These are phyloP conservation scores for Chytridium lagenaria DNA, from an alignment of 371 early-diverging fungal genomes.

Conservation along the genomic window DNA sequence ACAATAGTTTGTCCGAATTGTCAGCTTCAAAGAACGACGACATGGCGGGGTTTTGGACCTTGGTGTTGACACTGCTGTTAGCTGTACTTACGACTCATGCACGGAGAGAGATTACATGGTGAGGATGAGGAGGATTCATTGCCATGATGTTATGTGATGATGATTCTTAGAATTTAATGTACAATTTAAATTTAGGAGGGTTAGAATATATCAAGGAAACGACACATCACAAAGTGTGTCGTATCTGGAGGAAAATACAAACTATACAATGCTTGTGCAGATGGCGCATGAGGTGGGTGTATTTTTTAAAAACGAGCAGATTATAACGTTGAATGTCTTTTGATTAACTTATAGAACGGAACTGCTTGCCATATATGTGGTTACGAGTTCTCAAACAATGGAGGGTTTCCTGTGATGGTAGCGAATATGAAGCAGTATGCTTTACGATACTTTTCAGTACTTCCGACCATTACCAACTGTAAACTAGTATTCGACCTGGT, in stretches of 20 bases:
- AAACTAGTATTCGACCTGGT: background rate
- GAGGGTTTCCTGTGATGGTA: conserved; percentile 2
- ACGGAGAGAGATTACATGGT: background rate
- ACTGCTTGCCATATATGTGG: background rate
- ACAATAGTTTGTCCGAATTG: too few relatives aligned
- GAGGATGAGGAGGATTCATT: too few relatives aligned
- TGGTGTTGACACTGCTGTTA: too few relatives aligned
- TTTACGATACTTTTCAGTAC: background rate
- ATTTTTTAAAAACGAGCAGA: background rate
- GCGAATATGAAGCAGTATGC: background rate
- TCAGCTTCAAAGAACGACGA: too few relatives aligned
- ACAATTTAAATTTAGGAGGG: too few relatives aligned
- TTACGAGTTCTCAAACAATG: conserved; percentile 5
- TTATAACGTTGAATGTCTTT: background rate
- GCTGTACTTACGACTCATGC: too few relatives aligned
- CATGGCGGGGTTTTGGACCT: too few relatives aligned
- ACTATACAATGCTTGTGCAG: background rate
- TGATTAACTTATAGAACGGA: background rate
- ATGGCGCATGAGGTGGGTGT: background rate
- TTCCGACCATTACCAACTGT: background rate
- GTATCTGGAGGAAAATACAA: conserved; percentile 1
- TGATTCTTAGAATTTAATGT: too few relatives aligned
- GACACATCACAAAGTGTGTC: too few relatives aligned
- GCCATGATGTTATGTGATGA: too few relatives aligned
- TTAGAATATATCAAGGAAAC: too few relatives aligned